These are phyloP conservation scores for Ogataea ganodermae DNA, from an alignment of 805 yeast genomes.

Conservation along the genomic window DNA sequence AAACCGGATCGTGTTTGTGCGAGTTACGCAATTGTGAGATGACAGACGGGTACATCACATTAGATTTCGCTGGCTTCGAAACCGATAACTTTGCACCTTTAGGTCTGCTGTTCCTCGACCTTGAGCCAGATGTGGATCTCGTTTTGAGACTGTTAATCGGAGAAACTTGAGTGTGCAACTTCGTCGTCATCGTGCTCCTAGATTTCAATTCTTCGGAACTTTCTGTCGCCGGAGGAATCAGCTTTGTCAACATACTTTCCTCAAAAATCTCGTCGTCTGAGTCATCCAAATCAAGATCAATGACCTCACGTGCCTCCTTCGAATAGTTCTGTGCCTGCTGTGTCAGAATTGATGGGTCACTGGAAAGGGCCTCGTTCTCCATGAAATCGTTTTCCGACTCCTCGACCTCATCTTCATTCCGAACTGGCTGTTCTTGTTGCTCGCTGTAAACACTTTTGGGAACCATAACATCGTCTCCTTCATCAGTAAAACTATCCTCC, in stretches of 20 bases:
- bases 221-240: neutral
- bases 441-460: neutral
- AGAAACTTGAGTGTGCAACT: neutral
- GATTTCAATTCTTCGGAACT: neutral
- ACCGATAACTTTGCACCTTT: neutral
- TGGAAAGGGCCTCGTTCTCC: conserved; percentile 6
- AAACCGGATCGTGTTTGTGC: conserved; percentile 23
- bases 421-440: neutral
- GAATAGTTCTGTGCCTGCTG: neutral
- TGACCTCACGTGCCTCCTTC: neutral
- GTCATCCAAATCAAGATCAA: conserved; percentile 16
- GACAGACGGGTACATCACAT: neutral
- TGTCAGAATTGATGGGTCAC: conserved; percentile 2
- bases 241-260: conserved; percentile 1
- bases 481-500: conserved; percentile 18
- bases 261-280: conserved; percentile 21
- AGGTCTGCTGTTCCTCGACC: neutral
- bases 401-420: conserved; percentile 9
- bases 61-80: neutral
- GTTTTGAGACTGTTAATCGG: conserved; percentile 6
- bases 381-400: conserved; percentile 20
- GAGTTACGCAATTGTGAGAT: conserved; percentile 6
- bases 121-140: conserved; percentile 1
- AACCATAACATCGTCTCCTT: conserved; percentile 9
- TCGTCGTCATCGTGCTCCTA: neutral